A percentile compares a stretch with the other conserved stretches of the same genome.
Conservation (phyloP, 2,329 filamentous ascomycete genomes). For the Pseudocercospora pini-densiflorae region DNA sequence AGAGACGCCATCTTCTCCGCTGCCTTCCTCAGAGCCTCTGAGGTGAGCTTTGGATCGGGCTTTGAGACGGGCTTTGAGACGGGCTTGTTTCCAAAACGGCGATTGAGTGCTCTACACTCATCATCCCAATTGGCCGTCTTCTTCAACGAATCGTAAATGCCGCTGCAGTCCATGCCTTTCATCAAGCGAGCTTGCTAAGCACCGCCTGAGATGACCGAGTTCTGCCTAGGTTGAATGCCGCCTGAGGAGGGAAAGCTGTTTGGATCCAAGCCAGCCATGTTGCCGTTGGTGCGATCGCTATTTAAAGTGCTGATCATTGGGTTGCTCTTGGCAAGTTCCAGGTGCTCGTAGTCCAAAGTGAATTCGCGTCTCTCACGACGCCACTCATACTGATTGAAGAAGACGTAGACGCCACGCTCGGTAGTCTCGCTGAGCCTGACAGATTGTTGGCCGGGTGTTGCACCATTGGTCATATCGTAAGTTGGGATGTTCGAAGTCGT, state of each 20-base stretch:
- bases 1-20: background rate
- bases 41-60: background rate
- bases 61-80: background rate
- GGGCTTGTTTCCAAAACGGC: background rate
- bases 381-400: constrained; percentile 60
- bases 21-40: background rate
- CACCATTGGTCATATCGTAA: constrained; percentile 35
- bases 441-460: constrained; percentile 40
- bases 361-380: constrained; percentile 57
- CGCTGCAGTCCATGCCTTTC: background rate
- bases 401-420: constrained; percentile 59
- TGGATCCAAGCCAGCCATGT: constrained; percentile 3
- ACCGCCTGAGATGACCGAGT: constrained; percentile 12
- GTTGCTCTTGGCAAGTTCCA: constrained; percentile 41
- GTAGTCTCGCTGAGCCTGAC: constrained; percentile 51
- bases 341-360: constrained; percentile 56
- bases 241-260: background rate
- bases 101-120: background rate
- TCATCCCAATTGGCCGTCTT: background rate
- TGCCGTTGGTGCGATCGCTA: background rate
- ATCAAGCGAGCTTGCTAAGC: constrained; percentile 6
- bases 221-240: background rate
- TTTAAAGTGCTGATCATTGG: constrained; percentile 35
- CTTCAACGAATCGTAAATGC: background rate
- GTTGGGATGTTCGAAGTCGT: constrained; percentile 37